phyloP scores from a whole-genome alignment of 345 rosid species.

The Punica granatum region DNA sequence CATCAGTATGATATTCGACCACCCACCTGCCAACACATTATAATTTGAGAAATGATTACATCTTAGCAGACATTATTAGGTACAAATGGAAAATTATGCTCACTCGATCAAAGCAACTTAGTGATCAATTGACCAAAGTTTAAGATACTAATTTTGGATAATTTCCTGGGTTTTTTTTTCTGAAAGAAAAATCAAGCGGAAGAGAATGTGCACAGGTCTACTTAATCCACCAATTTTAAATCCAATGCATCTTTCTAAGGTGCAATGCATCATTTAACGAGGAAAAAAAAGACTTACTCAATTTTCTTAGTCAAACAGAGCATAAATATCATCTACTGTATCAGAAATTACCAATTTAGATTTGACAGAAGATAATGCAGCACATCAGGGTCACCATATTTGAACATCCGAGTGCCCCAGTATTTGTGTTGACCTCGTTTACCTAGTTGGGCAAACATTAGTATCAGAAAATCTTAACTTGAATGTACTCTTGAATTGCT shows the following conservation, averaged over 20 bases:
- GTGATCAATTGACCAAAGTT: neutral
- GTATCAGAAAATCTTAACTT: neutral
- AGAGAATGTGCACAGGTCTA: too few species aligned
- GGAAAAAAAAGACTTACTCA: neutral
- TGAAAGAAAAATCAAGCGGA: too few species aligned
- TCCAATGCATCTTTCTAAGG: neutral
- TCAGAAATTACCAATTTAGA: conserved; percentile 69
- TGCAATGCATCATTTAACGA: neutral
- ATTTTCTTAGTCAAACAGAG: neutral
- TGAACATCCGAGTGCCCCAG: conserved; percentile 99
- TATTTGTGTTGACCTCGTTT: conserved; percentile 90
- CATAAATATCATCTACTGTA: neutral
- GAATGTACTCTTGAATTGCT: neutral
- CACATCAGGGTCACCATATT: conserved; percentile 86
- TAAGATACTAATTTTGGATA: too few species aligned
- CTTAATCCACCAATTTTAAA: neutral
- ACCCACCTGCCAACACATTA: conserved; percentile 74
- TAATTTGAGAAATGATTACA: conserved; percentile 18
- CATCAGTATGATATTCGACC: conserved; percentile 79
- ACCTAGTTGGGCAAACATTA: conserved; percentile 39
- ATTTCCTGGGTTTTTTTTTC: too few species aligned
- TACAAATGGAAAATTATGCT: neutral
- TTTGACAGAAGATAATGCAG: conserved; percentile 85
- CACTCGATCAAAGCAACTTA: neutral
- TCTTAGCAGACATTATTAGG: neutral